Conservation (phyloP, 164 flowering plant genomes). For the Taxillus chinensis region DNA sequence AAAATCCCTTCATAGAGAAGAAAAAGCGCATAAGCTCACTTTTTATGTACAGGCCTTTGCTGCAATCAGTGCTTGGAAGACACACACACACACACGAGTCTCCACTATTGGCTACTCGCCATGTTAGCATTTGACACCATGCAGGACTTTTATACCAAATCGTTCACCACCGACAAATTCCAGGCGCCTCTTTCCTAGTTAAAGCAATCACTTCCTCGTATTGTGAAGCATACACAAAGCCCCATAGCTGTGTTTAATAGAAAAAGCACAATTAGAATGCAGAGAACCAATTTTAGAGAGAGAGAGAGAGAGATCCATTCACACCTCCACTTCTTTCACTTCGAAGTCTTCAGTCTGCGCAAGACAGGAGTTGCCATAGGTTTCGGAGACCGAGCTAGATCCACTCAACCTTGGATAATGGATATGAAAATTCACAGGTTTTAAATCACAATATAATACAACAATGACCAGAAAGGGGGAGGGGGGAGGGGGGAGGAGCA, state of each 20-base stretch:
- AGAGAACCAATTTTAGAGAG: background rate
- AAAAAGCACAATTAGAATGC: background rate
- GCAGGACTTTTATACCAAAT: background rate
- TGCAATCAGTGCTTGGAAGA: background rate
- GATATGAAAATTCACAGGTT: no score
- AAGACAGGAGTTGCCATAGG: constrained; percentile 91
- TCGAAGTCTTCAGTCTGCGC: constrained; percentile 67
- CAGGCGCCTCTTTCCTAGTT: constrained; percentile 56
- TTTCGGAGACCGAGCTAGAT: constrained; percentile 88
- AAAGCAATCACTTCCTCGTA: constrained; percentile 64
- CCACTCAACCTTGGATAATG: constrained; percentile 23
- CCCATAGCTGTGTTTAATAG: constrained; percentile 67
- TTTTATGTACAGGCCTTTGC: background rate
- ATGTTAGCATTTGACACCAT: no score
- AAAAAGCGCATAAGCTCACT: background rate
- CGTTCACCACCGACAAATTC: constrained; percentile 66
- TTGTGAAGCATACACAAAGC: constrained; percentile 72
- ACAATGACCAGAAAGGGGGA: background rate
- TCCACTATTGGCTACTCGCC: background rate
- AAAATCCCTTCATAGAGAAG: background rate
- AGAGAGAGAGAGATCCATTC: constrained; percentile 2
- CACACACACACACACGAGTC: background rate
- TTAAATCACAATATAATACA: background rate
- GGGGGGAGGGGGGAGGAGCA: background rate
- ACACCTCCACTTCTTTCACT: constrained; percentile 95